These are phyloP conservation scores for Lentinula guzmanii DNA, from an alignment of 768 basidiomycete genomes.

Conservation along the genomic window DNA sequence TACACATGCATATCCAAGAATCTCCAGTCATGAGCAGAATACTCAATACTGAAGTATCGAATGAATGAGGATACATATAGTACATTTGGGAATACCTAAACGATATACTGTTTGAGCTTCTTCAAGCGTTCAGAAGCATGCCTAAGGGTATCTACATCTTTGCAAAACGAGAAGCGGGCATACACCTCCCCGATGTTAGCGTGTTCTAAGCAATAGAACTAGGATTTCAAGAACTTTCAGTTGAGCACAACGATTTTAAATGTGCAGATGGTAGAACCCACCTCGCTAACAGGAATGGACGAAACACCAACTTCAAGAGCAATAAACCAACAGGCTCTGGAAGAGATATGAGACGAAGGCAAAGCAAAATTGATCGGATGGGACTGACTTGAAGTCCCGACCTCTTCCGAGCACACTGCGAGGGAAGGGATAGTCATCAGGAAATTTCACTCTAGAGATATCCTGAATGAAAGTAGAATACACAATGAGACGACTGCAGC, in stretches of 20 bases:
- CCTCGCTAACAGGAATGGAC: constrained; percentile 93
- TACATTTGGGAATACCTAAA: constrained; percentile 8
- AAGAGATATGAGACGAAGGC: constrained; percentile 7
- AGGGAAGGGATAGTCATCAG: constrained; percentile 83
- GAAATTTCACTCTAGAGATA: constrained; percentile 68
- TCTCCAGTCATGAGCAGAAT: too few relatives aligned
- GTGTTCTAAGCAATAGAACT: constrained; percentile 94
- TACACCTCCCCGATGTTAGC: constrained; percentile 80
- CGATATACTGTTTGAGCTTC: constrained; percentile 60
- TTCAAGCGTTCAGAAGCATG: constrained; percentile 75
- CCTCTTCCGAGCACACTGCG: constrained; percentile 69
- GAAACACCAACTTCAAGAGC: constrained; percentile 88
- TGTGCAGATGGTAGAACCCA: constrained; percentile 26
- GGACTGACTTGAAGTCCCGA: constrained; percentile 72
- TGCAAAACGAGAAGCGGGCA: constrained; percentile 92
- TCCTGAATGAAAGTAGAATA: constrained; percentile 38
- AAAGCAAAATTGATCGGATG: neutral
- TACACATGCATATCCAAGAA: too few relatives aligned
- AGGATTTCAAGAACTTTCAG: neutral
- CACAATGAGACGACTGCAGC: neutral
- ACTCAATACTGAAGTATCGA: too few relatives aligned
- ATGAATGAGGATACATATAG: too few relatives aligned
- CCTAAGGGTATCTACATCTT: constrained; percentile 80
- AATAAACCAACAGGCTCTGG: constrained; percentile 92
- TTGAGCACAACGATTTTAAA: neutral